Evolutionary conservation across 306 rosid genomes (phyloP).

Genomic region (Ziziphus jujuba): DNA sequence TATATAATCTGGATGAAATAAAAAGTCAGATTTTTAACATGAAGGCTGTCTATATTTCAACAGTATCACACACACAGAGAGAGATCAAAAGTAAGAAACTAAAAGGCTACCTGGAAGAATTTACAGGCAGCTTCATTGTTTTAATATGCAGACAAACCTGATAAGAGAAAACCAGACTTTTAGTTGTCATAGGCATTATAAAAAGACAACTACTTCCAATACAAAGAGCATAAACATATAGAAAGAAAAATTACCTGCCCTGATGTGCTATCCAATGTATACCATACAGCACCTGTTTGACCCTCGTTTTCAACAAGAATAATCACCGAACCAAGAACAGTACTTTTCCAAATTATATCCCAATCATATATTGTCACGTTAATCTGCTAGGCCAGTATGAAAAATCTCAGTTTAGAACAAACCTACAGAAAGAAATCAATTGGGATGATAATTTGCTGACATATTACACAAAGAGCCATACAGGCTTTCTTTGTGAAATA

Average conservation of each 20-base stretch:
- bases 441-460: constrained; percentile 24
- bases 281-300: constrained; percentile 91
- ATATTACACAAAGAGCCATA: constrained; percentile 10
- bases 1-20: no score
- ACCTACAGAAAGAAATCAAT: constrained; percentile 36
- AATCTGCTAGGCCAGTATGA: constrained; percentile 65
- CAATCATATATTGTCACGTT: constrained; percentile 91
- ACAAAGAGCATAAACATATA: constrained; percentile 15
- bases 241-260: constrained; percentile 71
- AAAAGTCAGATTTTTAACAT: no score
- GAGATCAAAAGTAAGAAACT: constrained; percentile 1
- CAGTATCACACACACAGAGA: background rate
- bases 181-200: constrained; percentile 18
- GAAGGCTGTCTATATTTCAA: no score
- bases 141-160: constrained; percentile 95
- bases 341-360: constrained; percentile 99
- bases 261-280: constrained; percentile 76
- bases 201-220: constrained; percentile 14
- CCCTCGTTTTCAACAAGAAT: constrained; percentile 86
- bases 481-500: background rate
- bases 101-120: constrained; percentile 67
- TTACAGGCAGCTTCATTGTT: constrained; percentile 56
- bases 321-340: constrained; percentile 94
- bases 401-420: constrained; percentile 48
- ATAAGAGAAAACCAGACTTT: constrained; percentile 30